Conservation (phyloP, 2,329 filamentous ascomycete genomes). For the Paramyrothecium roridum region DNA sequence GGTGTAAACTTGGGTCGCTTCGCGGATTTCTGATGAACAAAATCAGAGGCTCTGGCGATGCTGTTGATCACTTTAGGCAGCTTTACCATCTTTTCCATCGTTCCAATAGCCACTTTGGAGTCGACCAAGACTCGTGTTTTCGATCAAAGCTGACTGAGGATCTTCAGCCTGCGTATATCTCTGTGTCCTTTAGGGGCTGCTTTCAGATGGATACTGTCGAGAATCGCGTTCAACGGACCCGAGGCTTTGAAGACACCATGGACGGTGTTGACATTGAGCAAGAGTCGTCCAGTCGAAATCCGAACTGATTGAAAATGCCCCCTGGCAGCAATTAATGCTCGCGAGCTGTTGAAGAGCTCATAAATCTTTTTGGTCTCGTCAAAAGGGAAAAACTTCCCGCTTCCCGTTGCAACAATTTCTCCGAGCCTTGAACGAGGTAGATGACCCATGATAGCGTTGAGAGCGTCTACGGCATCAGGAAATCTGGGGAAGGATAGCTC, state of each 20-base stretch:
- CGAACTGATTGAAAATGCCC: slow-evolving; percentile 56
- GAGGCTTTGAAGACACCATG: slow-evolving; percentile 48
- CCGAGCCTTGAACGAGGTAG: slow-evolving; percentile 31
- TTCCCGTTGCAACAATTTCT: slow-evolving; percentile 38
- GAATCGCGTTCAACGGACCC: slow-evolving; percentile 31
- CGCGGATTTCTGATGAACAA: slow-evolving; percentile 8
- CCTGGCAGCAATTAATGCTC: slow-evolving; percentile 38
- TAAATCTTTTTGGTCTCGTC: slow-evolving; percentile 20
- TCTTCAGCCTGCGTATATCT: slow-evolving; percentile 14
- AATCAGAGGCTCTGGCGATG: slow-evolving; percentile 20
- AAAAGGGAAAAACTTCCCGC: slow-evolving; percentile 46
- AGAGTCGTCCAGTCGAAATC: slow-evolving; percentile 48
- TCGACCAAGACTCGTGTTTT: slow-evolving; percentile 33
- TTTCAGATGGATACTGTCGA: slow-evolving; percentile 18
- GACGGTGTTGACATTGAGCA: slow-evolving; percentile 54
- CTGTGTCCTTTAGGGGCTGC: slow-evolving; percentile 8
- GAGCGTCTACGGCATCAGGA: slow-evolving; percentile 43
- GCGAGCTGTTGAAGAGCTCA: slow-evolving; percentile 21
- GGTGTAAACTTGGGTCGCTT: slow-evolving; percentile 17
- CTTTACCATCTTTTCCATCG: slow-evolving; percentile 25
- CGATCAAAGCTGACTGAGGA: slow-evolving; percentile 32
- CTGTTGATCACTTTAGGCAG: slow-evolving; percentile 24
- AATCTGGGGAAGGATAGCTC: slow-evolving; percentile 45
- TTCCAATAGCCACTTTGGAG: slow-evolving; percentile 26
- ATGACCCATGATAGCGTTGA: slow-evolving; percentile 51